Percentiles rank a stretch among this genome's conserved stretches.
phyloP scores from a whole-genome alignment of 441 rosid species.

The Populus trichocarpa region DNA sequence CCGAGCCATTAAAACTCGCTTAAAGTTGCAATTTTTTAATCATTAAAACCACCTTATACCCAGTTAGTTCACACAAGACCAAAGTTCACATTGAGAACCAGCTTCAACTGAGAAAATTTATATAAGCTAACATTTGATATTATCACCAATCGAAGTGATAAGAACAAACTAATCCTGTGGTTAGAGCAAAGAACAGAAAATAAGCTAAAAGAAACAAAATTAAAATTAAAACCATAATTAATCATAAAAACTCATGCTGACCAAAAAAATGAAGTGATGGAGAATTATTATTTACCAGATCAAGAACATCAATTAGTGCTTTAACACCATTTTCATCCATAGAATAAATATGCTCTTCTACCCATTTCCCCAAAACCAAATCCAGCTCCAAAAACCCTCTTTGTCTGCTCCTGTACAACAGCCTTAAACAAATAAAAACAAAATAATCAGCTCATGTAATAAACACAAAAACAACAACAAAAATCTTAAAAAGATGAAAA shows the following conservation, averaged over 20 bases:
- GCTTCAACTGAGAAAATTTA: not conserved
- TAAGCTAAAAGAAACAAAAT: not conserved
- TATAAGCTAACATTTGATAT: not conserved
- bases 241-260: not conserved
- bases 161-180: not conserved
- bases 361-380: constrained; percentile 89
- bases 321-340: constrained; percentile 70
- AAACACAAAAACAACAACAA: not conserved
- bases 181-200: not conserved
- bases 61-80: not conserved
- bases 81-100: not conserved
- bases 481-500: not conserved
- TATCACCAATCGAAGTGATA: not conserved
- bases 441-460: not conserved
- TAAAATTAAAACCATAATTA: not conserved
- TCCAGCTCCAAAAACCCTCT: constrained; percentile 91
- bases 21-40: not conserved
- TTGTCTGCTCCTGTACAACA: constrained; percentile 91
- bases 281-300: constrained; percentile 47
- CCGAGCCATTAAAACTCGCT: not conserved
- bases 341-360: constrained; percentile 59
- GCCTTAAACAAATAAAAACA: constrained; percentile 32
- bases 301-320: constrained; percentile 77
- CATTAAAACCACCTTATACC: constrained; percentile 1
- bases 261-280: not conserved